phyloP scores from a whole-genome alignment of 2,329 filamentous ascomycete species.

The Penicillium sp. region DNA sequence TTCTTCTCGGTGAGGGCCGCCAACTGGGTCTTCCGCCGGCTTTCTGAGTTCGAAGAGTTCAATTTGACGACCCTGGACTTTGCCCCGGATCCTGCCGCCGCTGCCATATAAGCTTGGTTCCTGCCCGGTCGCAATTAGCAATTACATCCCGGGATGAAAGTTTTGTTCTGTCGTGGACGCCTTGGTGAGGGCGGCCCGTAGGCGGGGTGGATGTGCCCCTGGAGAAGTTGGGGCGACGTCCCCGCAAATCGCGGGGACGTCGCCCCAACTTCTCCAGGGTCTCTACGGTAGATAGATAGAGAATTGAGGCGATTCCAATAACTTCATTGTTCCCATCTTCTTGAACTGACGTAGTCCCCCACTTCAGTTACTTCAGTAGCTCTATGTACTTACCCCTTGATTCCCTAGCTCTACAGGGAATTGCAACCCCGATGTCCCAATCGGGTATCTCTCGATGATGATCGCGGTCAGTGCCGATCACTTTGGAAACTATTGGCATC shows the following conservation, averaged over 20 bases:
- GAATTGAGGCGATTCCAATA: neutral
- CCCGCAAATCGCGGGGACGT: neutral
- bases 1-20: neutral
- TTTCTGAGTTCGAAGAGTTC: neutral
- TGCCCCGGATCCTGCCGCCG: neutral
- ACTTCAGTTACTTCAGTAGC: neutral
- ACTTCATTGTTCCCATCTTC: no score
- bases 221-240: neutral
- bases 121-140: neutral
- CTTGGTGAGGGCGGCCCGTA: neutral
- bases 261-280: neutral
- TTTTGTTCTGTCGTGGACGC: neutral
- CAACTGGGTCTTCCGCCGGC: neutral
- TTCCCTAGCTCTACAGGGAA: neutral
- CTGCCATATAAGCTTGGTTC: neutral
- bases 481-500: neutral
- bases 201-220: neutral
- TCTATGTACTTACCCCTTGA: neutral
- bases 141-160: neutral
- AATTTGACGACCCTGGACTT: neutral
- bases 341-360: no score
- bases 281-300: neutral
- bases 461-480: neutral
- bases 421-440: neutral
- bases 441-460: neutral